Conservation (phyloP, 345 rosid genomes). For the Nephelium lappaceum region DNA sequence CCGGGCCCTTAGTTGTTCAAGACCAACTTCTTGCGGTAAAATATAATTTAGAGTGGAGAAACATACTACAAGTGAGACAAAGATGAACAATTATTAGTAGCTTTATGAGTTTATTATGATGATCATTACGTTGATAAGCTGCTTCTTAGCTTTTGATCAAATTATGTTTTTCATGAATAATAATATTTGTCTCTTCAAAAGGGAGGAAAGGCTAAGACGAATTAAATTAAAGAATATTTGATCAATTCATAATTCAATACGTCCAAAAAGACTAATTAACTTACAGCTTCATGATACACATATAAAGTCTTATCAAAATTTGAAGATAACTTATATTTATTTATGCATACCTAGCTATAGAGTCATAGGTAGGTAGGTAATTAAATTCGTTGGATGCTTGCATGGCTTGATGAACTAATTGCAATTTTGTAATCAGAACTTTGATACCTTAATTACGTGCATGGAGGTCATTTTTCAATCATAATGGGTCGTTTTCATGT, state of each 20-base stretch:
- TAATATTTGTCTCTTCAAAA: too few species aligned
- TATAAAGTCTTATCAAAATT: neutral
- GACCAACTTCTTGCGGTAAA: neutral
- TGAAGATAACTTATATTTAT: neutral
- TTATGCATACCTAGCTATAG: neutral
- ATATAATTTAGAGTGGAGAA: neutral
- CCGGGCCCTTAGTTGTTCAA: too few species aligned
- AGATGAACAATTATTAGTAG: neutral
- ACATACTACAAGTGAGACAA: constrained; percentile 11
- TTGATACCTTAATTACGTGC: neutral
- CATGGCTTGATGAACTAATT: neutral
- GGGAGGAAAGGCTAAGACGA: neutral
- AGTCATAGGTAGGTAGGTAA: neutral
- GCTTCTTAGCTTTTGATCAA: neutral
- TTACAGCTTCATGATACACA: too few species aligned
- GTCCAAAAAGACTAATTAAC: too few species aligned
- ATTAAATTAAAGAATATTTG: too few species aligned
- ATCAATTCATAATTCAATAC: too few species aligned
- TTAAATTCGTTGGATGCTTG: neutral
- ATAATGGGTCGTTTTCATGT: neutral
- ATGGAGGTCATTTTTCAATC: neutral
- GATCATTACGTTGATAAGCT: neutral
- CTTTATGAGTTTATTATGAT: too few species aligned
- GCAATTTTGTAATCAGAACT: neutral
- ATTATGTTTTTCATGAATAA: neutral